Conservation (phyloP, 108 stramenopile species). For the Nitzschia palea region DNA sequence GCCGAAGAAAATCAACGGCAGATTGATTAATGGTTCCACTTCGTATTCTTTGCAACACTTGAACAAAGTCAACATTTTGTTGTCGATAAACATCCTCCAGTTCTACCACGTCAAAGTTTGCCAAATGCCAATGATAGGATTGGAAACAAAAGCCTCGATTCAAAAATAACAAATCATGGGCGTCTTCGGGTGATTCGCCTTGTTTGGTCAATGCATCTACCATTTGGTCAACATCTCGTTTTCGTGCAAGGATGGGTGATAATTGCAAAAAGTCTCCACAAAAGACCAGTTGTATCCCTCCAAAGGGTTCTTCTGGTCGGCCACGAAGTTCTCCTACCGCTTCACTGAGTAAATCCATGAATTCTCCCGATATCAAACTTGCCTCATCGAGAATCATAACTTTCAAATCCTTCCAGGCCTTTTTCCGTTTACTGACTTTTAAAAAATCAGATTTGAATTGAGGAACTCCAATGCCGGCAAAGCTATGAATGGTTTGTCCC, state of each 20-base stretch:
- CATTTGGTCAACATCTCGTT: slow-evolving; percentile 25
- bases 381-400: slow-evolving; percentile 83
- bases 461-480: slow-evolving; percentile 63
- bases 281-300: slow-evolving; percentile 89
- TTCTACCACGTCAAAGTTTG: slow-evolving; percentile 36
- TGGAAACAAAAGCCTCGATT: slow-evolving; percentile 56
- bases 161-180: slow-evolving; percentile 22
- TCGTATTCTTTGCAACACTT: slow-evolving; percentile 76
- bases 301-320: slow-evolving; percentile 64
- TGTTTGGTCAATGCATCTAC: slow-evolving; percentile 21
- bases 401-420: slow-evolving; percentile 55
- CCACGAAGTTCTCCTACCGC: slow-evolving; percentile 33
- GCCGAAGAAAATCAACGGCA: slow-evolving; percentile 8
- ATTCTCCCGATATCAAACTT: slow-evolving; percentile 70
- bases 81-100: slow-evolving; percentile 82
- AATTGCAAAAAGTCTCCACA: slow-evolving; percentile 94
- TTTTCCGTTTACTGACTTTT: slow-evolving; percentile 49
- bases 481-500: slow-evolving; percentile 83
- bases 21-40: slow-evolving; percentile 37
- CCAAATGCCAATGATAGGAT: slow-evolving; percentile 24
- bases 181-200: background rate
- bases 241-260: slow-evolving; percentile 30
- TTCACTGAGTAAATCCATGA: slow-evolving; percentile 72
- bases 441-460: slow-evolving; percentile 18
- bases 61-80: slow-evolving; percentile 62